Evolutionary conservation across 1,139 yeast genomes (phyloP).

Genomic region (Yamadazyma epiphylla): DNA sequence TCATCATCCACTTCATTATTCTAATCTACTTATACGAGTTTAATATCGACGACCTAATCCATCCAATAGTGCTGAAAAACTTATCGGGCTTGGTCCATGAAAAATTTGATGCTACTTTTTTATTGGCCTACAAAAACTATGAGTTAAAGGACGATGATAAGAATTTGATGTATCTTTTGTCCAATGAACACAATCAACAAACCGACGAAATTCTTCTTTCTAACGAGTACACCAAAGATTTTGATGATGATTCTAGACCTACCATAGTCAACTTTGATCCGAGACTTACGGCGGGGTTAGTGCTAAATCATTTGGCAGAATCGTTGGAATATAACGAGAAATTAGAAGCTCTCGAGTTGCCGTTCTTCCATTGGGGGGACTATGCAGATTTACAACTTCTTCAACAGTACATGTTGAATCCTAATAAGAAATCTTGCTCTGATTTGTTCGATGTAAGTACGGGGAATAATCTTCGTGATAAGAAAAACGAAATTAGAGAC

Average conservation of each 20-base stretch:
- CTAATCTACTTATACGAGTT: neutral
- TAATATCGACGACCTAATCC: neutral
- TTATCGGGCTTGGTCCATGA: neutral
- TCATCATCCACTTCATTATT: conserved; percentile 13
- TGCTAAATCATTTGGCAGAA: conserved; percentile 18
- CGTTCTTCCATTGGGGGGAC: conserved; percentile 38
- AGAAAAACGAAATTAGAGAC: conserved; percentile 14
- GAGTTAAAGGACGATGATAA: conserved; percentile 2
- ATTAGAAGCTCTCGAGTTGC: conserved; percentile 6
- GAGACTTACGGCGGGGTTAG: conserved; percentile 25
- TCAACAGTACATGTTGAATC: conserved; percentile 15
- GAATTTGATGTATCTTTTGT: conserved; percentile 4
- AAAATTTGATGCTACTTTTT: conserved; percentile 2
- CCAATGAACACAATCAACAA: conserved; percentile 2
- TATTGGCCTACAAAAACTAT: conserved; percentile 2
- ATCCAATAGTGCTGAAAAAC: neutral
- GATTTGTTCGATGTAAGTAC: conserved; percentile 19
- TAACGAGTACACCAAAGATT: conserved; percentile 1
- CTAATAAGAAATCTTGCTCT: conserved; percentile 18
- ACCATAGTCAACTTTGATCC: conserved; percentile 27
- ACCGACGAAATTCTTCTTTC: conserved; percentile 4
- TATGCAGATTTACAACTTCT: conserved; percentile 26
- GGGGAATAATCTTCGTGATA: conserved; percentile 12
- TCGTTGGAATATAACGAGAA: conserved; percentile 7
- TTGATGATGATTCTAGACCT: conserved; percentile 3